Percentiles rank a stretch among this genome's conserved stretches.
Conservation (phyloP, 2,329 filamentous ascomycete species). For the Xylariaceae sp. region DNA sequence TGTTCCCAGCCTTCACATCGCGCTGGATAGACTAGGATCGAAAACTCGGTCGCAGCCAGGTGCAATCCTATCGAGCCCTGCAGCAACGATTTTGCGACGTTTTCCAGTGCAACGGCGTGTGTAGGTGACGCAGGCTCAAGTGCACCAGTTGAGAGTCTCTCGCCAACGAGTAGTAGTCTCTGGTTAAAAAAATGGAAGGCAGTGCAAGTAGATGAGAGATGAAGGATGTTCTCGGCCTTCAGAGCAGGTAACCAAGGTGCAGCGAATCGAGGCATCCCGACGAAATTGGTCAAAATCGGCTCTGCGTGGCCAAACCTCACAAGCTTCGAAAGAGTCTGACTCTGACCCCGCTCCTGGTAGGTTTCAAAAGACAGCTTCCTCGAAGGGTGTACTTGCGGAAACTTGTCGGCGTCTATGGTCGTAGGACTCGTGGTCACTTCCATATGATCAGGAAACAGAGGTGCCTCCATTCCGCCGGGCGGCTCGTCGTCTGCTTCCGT, state of each 20-base stretch:
- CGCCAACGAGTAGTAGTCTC: slow-evolving; percentile 10
- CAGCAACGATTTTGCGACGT: slow-evolving; percentile 24
- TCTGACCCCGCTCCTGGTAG: slow-evolving; percentile 26
- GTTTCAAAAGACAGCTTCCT: slow-evolving; percentile 24
- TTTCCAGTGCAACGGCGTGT: slow-evolving; percentile 15
- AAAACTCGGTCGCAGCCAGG: slow-evolving; percentile 25
- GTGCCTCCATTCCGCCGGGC: slow-evolving; percentile 20
- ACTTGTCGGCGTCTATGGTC: background rate
- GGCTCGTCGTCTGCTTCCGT: slow-evolving; percentile 21
- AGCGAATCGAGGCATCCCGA: slow-evolving; percentile 23
- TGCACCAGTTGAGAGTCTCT: slow-evolving; percentile 22
- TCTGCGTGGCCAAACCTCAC: slow-evolving; percentile 26
- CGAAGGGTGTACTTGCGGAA: background rate
- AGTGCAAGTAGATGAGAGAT: slow-evolving; percentile 24
- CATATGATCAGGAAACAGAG: background rate
- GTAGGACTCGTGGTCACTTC: background rate
- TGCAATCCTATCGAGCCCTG: slow-evolving; percentile 24
- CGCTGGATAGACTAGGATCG: slow-evolving; percentile 30
- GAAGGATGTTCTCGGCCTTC: slow-evolving; percentile 20
- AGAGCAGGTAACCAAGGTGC: slow-evolving; percentile 27
- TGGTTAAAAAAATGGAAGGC: slow-evolving; percentile 25
- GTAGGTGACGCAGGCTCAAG: slow-evolving; percentile 19
- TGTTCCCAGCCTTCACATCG: slow-evolving; percentile 23
- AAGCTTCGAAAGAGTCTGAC: slow-evolving; percentile 25
- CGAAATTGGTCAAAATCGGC: slow-evolving; percentile 24